Evolutionary conservation across 768 basidiomycete genomes (phyloP).

Genomic region (Suillus placidus): DNA sequence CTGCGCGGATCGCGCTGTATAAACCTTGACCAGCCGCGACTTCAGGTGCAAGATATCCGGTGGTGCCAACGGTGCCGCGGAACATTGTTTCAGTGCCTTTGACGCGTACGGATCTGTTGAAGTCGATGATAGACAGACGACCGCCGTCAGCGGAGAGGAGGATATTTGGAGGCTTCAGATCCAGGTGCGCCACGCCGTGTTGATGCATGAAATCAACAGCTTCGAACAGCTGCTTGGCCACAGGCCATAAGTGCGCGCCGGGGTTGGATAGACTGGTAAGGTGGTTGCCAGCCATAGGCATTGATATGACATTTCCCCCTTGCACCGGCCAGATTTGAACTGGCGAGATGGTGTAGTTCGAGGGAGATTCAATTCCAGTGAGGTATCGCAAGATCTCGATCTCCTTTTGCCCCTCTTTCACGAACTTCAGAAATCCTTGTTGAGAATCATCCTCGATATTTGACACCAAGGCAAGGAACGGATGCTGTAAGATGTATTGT

Average conservation of each 20-base stretch:
- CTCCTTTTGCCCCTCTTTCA: conserved; percentile 6
- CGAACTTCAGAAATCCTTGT: conserved; percentile 17
- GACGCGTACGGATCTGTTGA: conserved; percentile 7
- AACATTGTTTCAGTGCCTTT: background rate
- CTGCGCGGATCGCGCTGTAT: conserved; percentile 3
- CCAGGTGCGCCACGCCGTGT: conserved; percentile 22
- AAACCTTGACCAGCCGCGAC: background rate
- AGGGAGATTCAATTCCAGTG: background rate
- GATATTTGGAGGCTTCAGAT: conserved; percentile 20
- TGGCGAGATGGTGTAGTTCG: conserved; percentile 15
- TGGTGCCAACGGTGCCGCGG: background rate
- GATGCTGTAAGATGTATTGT: conserved; percentile 15
- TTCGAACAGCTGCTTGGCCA: conserved; percentile 10
- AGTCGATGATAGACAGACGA: conserved; percentile 9
- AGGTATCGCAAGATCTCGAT: conserved; percentile 15
- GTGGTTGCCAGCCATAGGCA: background rate
- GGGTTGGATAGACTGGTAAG: no score
- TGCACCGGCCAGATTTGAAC: conserved; percentile 6
- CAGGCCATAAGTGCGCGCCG: no score
- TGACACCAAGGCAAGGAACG: conserved; percentile 13
- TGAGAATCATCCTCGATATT: background rate
- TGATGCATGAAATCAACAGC: conserved; percentile 20
- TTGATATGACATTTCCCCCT: background rate
- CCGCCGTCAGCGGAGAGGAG: conserved; percentile 8
- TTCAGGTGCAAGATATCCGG: background rate